Conservation (phyloP, 2,329 filamentous ascomycete species). For the Parasarocladium wereldwijsianum region DNA sequence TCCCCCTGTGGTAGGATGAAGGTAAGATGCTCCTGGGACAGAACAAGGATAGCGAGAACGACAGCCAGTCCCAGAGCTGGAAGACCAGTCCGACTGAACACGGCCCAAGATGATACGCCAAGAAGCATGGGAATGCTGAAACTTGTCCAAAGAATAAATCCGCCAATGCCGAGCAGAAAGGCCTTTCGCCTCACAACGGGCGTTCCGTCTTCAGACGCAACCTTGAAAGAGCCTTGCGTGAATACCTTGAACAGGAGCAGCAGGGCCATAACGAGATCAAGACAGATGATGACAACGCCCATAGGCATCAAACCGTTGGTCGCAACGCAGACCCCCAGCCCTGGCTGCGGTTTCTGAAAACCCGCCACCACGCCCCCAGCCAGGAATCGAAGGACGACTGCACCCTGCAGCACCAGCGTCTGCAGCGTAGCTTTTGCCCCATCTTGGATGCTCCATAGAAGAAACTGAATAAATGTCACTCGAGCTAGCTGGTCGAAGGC, state of each 20-base stretch:
- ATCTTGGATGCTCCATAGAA: constrained; percentile 34
- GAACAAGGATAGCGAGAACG: constrained; percentile 25
- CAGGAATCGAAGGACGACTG: constrained; percentile 33
- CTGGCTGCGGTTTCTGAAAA: constrained; percentile 36
- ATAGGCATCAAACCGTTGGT: constrained; percentile 27
- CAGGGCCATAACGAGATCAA: constrained; percentile 30
- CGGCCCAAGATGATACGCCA: constrained; percentile 25
- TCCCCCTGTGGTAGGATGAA: not conserved
- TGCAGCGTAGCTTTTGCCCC: constrained; percentile 21
- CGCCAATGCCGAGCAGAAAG: constrained; percentile 25
- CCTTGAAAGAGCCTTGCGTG: constrained; percentile 18
- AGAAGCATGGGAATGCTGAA: constrained; percentile 37
- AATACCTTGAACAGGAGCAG: constrained; percentile 26
- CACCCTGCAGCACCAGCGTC: constrained; percentile 26
- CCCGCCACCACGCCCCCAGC: constrained; percentile 38
- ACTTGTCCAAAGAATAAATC: constrained; percentile 37
- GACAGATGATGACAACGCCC: constrained; percentile 26
- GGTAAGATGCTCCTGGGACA: not conserved
- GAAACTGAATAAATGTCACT: constrained; percentile 35
- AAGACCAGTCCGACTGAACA: constrained; percentile 32
- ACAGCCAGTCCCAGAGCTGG: constrained; percentile 34
- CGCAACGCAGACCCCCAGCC: constrained; percentile 33
- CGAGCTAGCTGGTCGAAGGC: constrained; percentile 43
- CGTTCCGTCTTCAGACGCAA: constrained; percentile 14
- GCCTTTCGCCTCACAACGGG: constrained; percentile 20